Evolutionary conservation across 495 filamentous ascomycete species (phyloP).

Genomic region (Aspergillus olivimuriae): DNA sequence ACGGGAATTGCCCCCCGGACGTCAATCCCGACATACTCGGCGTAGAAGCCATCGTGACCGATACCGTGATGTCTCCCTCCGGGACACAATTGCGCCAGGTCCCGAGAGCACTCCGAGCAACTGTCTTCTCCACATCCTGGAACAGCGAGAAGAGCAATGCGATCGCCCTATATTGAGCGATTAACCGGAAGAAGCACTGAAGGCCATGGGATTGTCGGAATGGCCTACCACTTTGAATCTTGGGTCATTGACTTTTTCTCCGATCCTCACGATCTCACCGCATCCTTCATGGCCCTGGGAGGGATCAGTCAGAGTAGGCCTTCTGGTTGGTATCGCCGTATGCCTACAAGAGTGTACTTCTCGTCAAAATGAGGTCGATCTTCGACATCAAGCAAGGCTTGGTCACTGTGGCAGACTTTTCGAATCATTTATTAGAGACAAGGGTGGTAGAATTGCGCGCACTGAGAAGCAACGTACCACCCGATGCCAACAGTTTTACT

Average conservation of each 20-base stretch:
- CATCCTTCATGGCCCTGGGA: conserved; percentile 20
- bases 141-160: conserved; percentile 15
- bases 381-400: conserved; percentile 16
- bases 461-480: conserved; percentile 6
- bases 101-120: conserved; percentile 17
- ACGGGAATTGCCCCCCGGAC: conserved; percentile 14
- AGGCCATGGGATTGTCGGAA: background rate
- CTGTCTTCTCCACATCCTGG: conserved; percentile 13
- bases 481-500: conserved; percentile 15
- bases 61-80: conserved; percentile 15
- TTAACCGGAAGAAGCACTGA: background rate
- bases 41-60: conserved; percentile 20
- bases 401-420: conserved; percentile 18
- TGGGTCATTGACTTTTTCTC: conserved; percentile 8
- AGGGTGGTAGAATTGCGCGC: background rate
- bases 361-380: conserved; percentile 18
- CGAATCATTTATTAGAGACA: background rate
- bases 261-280: conserved; percentile 17
- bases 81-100: conserved; percentile 15
- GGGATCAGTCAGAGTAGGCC: too few species aligned
- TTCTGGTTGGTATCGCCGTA: background rate
- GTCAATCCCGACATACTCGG: conserved; percentile 18
- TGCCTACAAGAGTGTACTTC: conserved; percentile 15
- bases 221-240: conserved; percentile 9
- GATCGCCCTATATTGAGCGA: conserved; percentile 5